Base-by-base conservation (phyloP, 805 yeast species). In the Zygoascus flipseniorum region DNA sequence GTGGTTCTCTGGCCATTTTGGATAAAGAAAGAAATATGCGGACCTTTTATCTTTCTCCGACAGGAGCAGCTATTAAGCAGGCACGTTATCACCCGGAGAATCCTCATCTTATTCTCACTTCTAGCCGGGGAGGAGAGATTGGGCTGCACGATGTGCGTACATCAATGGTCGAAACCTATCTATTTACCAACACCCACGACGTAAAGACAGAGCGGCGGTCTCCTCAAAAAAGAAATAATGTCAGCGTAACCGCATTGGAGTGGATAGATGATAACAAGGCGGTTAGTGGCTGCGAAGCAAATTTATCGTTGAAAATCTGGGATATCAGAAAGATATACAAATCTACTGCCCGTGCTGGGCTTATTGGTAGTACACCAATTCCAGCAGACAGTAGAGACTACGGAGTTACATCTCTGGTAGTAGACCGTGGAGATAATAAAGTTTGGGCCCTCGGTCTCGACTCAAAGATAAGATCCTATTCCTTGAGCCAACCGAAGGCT, bases 231-330 rank as follows among this genome's bases (percentile, higher is more conserved):
- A 23, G 59, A 37, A 28, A 48, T 19, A 52, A 52, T 23, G 56
- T 51, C 32, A 45, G 55, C 48, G 57, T 62, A 28, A 54, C 63
- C 2, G 58, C 65, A 2, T 9, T 62, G 8, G 52, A 53, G 8
- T 65, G 67, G 66, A 32, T 48, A n/a, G 48, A 52, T 16, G 59
- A 57, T 20, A 6, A 39, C 10, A 23, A 31, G 18, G 35, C 62
- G 2, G 66, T 59, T 13, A 41, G 62, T 14, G 64, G 56, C 2
- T 20, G 58, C 8, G 58, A 57, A 18, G 48, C 45, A 10, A 55
- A 58, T 32, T 54, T 59, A 10, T 26, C 48, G 13, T 50, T 63
- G 8, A 62, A 59, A 49, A 51, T 62, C 35, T 65, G 69, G 69
- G 69, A 65, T 48, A 16, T 61, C 37, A 55, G 69, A 5, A 51